Conservation (phyloP, 2,329 filamentous ascomycete genomes). For the Botryotinia calthae region DNA sequence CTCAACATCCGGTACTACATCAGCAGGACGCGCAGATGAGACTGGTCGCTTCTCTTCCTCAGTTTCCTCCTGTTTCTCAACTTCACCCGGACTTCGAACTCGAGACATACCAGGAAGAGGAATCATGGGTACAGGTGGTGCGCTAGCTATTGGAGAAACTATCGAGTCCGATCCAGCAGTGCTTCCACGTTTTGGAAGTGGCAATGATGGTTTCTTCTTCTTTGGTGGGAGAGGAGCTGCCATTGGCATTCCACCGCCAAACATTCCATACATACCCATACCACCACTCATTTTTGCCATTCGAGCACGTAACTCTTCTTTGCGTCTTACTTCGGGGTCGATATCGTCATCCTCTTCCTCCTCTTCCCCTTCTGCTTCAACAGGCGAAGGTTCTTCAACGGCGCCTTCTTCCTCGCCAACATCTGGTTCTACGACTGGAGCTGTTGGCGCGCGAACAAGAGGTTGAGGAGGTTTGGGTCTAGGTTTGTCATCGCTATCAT, state of each 20-base stretch:
- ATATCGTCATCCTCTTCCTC: slow-evolving; percentile 82
- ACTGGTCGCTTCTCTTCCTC: slow-evolving; percentile 50
- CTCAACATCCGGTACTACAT: slow-evolving; percentile 54
- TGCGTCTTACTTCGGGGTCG: slow-evolving; percentile 81
- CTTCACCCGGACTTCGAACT: slow-evolving; percentile 49
- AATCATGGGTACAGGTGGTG: slow-evolving; percentile 60
- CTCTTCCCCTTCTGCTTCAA: slow-evolving; percentile 55
- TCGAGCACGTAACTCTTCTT: slow-evolving; percentile 83
- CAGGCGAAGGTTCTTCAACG: slow-evolving; percentile 42
- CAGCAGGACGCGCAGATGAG: slow-evolving; percentile 41
- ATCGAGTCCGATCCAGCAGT: slow-evolving; percentile 44
- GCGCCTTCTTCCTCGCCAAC: slow-evolving; percentile 49
- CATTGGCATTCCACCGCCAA: slow-evolving; percentile 69
- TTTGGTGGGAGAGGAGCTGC: slow-evolving; percentile 49
- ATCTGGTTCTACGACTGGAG: slow-evolving; percentile 41
- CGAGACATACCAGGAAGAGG: slow-evolving; percentile 70
- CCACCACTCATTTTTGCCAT: slow-evolving; percentile 99
- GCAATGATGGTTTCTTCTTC: slow-evolving; percentile 53
- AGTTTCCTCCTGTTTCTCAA: slow-evolving; percentile 37
- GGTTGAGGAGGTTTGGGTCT: slow-evolving; percentile 35
- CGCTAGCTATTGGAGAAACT: slow-evolving; percentile 45
- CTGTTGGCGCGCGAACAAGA: slow-evolving; percentile 42
- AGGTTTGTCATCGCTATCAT: slow-evolving; percentile 66
- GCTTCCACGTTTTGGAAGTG: slow-evolving; percentile 44
- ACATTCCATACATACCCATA: slow-evolving; percentile 96